These are phyloP conservation scores for Colletotrichum higginsianum DNA, from an alignment of 2,329 filamentous ascomycete genomes.

Conservation along the genomic window DNA sequence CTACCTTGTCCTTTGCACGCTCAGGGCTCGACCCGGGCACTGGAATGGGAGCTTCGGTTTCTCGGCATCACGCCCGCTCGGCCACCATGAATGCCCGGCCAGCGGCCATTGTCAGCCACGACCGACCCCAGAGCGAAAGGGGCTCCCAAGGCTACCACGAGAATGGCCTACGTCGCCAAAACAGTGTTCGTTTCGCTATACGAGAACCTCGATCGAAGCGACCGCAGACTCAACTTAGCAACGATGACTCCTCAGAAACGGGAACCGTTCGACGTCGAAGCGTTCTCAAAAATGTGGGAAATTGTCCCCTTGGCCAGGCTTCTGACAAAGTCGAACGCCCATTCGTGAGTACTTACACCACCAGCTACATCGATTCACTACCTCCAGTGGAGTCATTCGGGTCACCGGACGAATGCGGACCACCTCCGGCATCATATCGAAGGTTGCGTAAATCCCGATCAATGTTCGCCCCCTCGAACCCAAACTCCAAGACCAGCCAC, in stretches of 20 bases:
- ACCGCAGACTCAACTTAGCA: background rate
- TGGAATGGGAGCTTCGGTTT: slow-evolving; percentile 49
- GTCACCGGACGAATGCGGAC: slow-evolving; percentile 61
- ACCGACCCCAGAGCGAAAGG: slow-evolving; percentile 40
- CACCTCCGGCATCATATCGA: slow-evolving; percentile 63
- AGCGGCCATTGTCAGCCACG: background rate
- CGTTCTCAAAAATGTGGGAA: slow-evolving; percentile 9
- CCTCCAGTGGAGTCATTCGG: slow-evolving; percentile 27
- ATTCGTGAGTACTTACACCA: slow-evolving; percentile 24
- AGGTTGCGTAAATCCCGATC: slow-evolving; percentile 70
- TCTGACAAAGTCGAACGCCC: background rate
- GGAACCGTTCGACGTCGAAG: slow-evolving; percentile 8
- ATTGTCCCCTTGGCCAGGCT: slow-evolving; percentile 4
- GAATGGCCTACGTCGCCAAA: slow-evolving; percentile 57
- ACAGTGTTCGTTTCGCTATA: slow-evolving; percentile 70
- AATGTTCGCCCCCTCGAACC: slow-evolving; percentile 60
- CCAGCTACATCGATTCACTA: slow-evolving; percentile 33
- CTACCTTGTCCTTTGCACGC: slow-evolving; percentile 71
- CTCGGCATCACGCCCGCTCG: background rate
- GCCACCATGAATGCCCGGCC: background rate
- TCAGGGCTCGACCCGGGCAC: slow-evolving; percentile 60
- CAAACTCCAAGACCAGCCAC: slow-evolving; percentile 28
- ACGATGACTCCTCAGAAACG: slow-evolving; percentile 9
- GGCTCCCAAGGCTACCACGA: slow-evolving; percentile 33
- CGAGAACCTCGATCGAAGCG: slow-evolving; percentile 40